Base-by-base conservation (phyloP, 2,329 filamentous ascomycete species). In the Basipetospora sp. region DNA sequence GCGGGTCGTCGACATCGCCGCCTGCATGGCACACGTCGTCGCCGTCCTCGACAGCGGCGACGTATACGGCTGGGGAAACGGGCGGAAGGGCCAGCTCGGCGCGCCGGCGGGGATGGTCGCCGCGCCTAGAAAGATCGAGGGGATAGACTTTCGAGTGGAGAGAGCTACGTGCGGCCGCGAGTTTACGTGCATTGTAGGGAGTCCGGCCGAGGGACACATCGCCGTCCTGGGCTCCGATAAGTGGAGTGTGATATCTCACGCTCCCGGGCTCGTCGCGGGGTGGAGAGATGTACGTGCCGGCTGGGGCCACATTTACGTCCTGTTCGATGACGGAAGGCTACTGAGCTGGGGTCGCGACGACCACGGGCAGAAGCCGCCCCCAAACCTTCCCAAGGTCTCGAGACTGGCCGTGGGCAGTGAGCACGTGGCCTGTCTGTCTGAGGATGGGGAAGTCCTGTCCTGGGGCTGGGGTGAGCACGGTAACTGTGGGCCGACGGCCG, bases 391-490 rank as follows among this genome's bases (percentile, higher is more conserved):
- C 0, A 50, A 53, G 2, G 50, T 86, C 3, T 57, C 60, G 8
- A 62, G 64, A 17, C 69, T 96, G n/a, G 80, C 82, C 3, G 72
- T 81, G 32, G 90, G 90, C 0, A 94, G 88, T 51, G 90, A 96
- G 56, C 90, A 98, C 56, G 75, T 73, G n/a, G 57, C 96, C 44
- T 83, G 76, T 8, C 57, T 88, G 18, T 75, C 80, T 0, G 59
- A 59, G 8, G 63, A 69, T 15, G 74, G 74, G 2, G 70, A 77
- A 36, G 74, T 94, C 1, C 59, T 92, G 34, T 73, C 83, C 2
- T 96, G 88, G 85, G 90, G 90, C 15, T 98, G 90, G 90, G 87
- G 86, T 2, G 88, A 96, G 58, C 90, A 98, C 59, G 90, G 90
- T 2, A 98, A 98, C 54, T 98, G 90, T 54, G 90, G 90, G 3